Evolutionary conservation across 2,329 filamentous ascomycete genomes (phyloP).

Genomic region (Alternaria triticimaculans): DNA sequence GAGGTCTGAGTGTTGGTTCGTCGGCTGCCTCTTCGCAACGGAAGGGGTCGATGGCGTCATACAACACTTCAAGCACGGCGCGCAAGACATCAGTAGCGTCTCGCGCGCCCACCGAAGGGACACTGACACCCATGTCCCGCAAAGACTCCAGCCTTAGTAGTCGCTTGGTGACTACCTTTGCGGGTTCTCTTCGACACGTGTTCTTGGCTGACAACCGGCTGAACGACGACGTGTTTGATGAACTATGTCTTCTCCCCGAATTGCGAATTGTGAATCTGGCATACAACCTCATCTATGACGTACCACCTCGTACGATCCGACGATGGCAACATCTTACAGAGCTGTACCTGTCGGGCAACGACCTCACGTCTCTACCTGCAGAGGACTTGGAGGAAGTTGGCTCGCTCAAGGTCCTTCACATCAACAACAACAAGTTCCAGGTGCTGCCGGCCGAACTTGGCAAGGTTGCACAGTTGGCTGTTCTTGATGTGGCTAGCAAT

Average conservation of each 20-base stretch:
- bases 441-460: slow-evolving; percentile 94
- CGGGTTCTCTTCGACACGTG: slow-evolving; percentile 80
- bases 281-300: slow-evolving; percentile 92
- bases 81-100: slow-evolving; percentile 86
- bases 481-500: slow-evolving; percentile 95
- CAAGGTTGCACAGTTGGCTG: slow-evolving; percentile 87
- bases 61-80: slow-evolving; percentile 56
- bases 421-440: slow-evolving; percentile 98
- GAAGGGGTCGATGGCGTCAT: slow-evolving; percentile 85
- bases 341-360: slow-evolving; percentile 93
- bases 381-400: slow-evolving; percentile 93
- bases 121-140: slow-evolving; percentile 65
- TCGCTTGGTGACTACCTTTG: slow-evolving; percentile 84
- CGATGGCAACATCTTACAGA: slow-evolving; percentile 91
- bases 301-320: slow-evolving; percentile 86
- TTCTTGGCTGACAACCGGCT: slow-evolving; percentile 93
- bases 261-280: slow-evolving; percentile 89
- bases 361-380: slow-evolving; percentile 86
- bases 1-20: slow-evolving; percentile 72
- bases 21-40: slow-evolving; percentile 70
- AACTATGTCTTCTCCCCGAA: slow-evolving; percentile 82
- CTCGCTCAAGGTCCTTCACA: slow-evolving; percentile 85
- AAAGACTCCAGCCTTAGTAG: slow-evolving; percentile 91
- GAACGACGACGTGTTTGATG: slow-evolving; percentile 93
- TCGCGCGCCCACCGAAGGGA: slow-evolving; percentile 65